Conservation (phyloP, 2,329 filamentous ascomycete species). For the Coniochaeta prunicola region DNA sequence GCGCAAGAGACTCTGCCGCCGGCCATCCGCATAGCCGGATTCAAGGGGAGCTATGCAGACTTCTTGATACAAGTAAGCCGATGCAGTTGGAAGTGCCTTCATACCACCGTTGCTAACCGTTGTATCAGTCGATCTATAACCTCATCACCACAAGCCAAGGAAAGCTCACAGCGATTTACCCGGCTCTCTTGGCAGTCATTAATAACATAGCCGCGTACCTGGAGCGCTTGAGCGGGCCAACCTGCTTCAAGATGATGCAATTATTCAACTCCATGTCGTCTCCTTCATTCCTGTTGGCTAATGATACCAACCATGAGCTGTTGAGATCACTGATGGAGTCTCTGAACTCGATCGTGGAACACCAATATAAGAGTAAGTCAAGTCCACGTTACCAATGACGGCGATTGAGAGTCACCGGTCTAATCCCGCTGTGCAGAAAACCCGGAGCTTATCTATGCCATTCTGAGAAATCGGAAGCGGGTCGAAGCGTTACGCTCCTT, state of each 20-base stretch:
- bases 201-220: slow-evolving; percentile 88
- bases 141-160: slow-evolving; percentile 89
- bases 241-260: slow-evolving; percentile 77
- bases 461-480: slow-evolving; percentile 71
- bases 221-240: slow-evolving; percentile 64
- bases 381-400: slow-evolving; percentile 5
- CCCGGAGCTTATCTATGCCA: slow-evolving; percentile 68
- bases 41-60: slow-evolving; percentile 86
- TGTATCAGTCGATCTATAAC: slow-evolving; percentile 72
- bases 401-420: slow-evolving; percentile 7
- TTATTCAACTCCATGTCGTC: slow-evolving; percentile 89
- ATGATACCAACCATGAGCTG: slow-evolving; percentile 81
- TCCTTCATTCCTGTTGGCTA: slow-evolving; percentile 84
- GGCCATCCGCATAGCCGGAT: slow-evolving; percentile 74
- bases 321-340: slow-evolving; percentile 79
- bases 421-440: slow-evolving; percentile 56
- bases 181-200: slow-evolving; percentile 82
- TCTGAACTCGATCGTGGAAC: slow-evolving; percentile 83
- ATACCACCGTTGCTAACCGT: slow-evolving; percentile 13
- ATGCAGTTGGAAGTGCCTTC: background rate
- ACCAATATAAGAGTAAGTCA: slow-evolving; percentile 68
- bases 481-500: slow-evolving; percentile 83
- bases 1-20: slow-evolving; percentile 80
- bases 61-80: slow-evolving; percentile 76
- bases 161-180: slow-evolving; percentile 84